Conservation (phyloP, 495 filamentous ascomycete species). For the Lasiosphaeris hirsuta region DNA sequence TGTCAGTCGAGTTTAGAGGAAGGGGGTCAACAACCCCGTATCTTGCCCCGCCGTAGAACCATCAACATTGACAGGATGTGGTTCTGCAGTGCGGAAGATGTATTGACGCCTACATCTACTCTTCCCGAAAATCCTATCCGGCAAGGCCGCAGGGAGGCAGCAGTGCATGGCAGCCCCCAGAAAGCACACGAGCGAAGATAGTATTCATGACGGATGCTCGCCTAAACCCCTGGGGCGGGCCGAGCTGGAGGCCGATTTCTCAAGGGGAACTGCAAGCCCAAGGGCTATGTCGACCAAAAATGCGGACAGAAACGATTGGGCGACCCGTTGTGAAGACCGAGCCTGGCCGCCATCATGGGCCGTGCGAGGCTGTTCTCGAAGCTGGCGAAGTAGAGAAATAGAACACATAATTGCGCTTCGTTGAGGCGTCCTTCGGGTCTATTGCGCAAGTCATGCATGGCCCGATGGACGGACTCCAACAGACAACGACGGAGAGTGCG, state of each 20-base stretch:
- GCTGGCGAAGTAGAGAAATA: too few species aligned
- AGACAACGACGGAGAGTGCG: too few species aligned
- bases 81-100: too few species aligned
- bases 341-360: background rate
- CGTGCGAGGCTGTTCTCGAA: slow-evolving; percentile 1
- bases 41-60: background rate
- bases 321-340: background rate
- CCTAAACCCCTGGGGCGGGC: background rate
- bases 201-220: too few species aligned
- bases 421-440: too few species aligned
- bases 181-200: too few species aligned
- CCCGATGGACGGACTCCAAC: too few species aligned
- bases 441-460: too few species aligned
- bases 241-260: background rate
- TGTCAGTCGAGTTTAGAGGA: background rate
- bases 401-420: too few species aligned
- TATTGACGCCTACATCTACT: background rate
- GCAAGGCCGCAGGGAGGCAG: too few species aligned
- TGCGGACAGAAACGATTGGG: background rate
- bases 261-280: background rate
- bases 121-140: too few species aligned
- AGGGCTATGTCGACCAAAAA: slow-evolving; percentile 1
- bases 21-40: background rate
- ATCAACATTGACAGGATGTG: background rate
- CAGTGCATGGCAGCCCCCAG: too few species aligned